Evolutionary conservation across 306 rosid species (phyloP).

Genomic region (Ceratonia siliqua): DNA sequence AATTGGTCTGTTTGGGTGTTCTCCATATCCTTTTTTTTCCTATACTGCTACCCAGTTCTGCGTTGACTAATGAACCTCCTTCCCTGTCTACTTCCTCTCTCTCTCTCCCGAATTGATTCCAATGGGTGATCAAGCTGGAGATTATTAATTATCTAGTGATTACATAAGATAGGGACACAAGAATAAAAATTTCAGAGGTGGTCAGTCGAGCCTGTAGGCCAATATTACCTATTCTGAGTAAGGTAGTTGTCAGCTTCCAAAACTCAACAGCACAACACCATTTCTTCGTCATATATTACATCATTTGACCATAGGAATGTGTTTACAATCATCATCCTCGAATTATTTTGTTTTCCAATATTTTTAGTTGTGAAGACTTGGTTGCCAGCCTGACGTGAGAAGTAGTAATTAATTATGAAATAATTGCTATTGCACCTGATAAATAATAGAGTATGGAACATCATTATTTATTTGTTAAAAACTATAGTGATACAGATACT

Average conservation of each 20-base stretch:
- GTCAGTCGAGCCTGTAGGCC: neutral
- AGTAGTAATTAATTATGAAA: conserved; percentile 25
- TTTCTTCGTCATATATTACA: conserved; percentile 1
- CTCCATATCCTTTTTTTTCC: conserved; percentile 38
- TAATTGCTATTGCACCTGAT: conserved; percentile 21
- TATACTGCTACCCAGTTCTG: conserved; percentile 23
- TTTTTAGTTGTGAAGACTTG: conserved; percentile 22
- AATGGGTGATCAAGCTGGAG: conserved; percentile 34
- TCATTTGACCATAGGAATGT: conserved; percentile 10
- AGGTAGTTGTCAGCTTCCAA: conserved; percentile 27
- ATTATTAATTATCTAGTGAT: conserved; percentile 40
- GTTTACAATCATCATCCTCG: conserved; percentile 26
- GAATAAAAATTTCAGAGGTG: conserved; percentile 29
- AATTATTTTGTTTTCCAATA: conserved; percentile 1
- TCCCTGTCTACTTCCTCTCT: conserved; percentile 16
- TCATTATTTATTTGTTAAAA: neutral
- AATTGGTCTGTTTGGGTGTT: conserved; percentile 39
- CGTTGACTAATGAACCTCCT: conserved; percentile 53
- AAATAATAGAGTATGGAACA: neutral
- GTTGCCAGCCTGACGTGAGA: conserved; percentile 36
- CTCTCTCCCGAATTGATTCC: conserved; percentile 43
- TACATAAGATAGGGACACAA: conserved; percentile 36
- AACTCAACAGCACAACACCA: conserved; percentile 3
- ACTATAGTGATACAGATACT: no score
- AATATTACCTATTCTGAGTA: conserved; percentile 26